A percentile compares a stretch with the other conserved stretches of the same genome.
Conservation (phyloP, 2,329 filamentous ascomycete species). For the Cladosporium phlei region DNA sequence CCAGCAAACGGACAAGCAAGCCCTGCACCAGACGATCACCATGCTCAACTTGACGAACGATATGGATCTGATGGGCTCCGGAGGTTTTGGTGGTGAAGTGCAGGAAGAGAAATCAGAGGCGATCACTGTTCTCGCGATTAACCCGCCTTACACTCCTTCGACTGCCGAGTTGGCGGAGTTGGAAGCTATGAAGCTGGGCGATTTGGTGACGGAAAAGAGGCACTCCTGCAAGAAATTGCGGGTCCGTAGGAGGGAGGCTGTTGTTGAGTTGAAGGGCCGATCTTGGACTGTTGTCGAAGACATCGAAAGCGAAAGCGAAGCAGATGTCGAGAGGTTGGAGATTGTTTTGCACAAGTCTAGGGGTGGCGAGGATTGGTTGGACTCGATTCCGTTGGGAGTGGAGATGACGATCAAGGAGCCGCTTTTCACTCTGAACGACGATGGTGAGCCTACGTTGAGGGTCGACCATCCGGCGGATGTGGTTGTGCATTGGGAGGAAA, state of each 20-base stretch:
- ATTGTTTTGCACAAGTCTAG: slow-evolving; percentile 32
- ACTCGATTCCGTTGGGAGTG: slow-evolving; percentile 22
- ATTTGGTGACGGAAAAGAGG: slow-evolving; percentile 20
- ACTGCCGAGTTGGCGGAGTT: slow-evolving; percentile 13
- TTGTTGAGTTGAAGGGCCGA: slow-evolving; percentile 16
- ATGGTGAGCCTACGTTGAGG: slow-evolving; percentile 24
- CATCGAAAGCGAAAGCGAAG: slow-evolving; percentile 27
- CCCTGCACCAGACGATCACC: slow-evolving; percentile 7
- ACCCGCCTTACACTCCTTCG: slow-evolving; percentile 12
- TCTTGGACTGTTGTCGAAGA: slow-evolving; percentile 32
- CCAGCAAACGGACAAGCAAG: slow-evolving; percentile 7
- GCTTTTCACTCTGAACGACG: slow-evolving; percentile 27
- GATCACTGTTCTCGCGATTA: slow-evolving; percentile 8
- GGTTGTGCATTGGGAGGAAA: slow-evolving; percentile 8
- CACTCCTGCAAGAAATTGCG: slow-evolving; percentile 18
- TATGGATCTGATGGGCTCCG: slow-evolving; percentile 10
- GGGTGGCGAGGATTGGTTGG: slow-evolving; percentile 31
- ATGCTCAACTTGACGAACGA: slow-evolving; percentile 8
- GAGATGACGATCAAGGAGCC: slow-evolving; percentile 29
- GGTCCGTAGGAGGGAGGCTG: slow-evolving; percentile 21
- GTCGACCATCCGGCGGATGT: slow-evolving; percentile 29
- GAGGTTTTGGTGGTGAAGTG: no score
- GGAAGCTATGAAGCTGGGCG: slow-evolving; percentile 9
- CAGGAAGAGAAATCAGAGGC: slow-evolving; percentile 3
- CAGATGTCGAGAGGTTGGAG: slow-evolving; percentile 22